Percentiles rank a stretch among this genome's conserved stretches.
Conservation (phyloP, 2,329 filamentous ascomycete species). For the Neofusicoccum sp. region DNA sequence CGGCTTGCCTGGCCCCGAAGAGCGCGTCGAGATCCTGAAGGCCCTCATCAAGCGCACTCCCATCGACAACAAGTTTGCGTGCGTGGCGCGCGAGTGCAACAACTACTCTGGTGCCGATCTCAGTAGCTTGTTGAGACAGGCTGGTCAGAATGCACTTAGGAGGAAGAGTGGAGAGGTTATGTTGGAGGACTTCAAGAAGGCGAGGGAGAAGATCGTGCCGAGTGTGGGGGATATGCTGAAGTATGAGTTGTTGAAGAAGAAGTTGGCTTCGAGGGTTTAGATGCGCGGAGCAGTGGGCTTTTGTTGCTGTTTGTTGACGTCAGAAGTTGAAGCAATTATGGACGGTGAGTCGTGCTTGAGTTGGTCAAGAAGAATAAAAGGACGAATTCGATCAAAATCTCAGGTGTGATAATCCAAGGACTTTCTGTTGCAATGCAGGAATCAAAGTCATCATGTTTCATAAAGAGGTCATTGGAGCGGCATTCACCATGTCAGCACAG, state of each 20-base stretch:
- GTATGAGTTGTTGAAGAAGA: conserved; percentile 55
- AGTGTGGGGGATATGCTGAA: conserved; percentile 58
- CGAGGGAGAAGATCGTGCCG: conserved; percentile 42
- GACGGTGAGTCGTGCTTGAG: too few species aligned
- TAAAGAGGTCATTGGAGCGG: not conserved
- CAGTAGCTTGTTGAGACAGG: conserved; percentile 57
- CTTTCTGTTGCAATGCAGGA: too few species aligned
- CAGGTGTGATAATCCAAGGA: too few species aligned
- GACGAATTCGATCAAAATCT: too few species aligned
- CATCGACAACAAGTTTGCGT: conserved; percentile 56
- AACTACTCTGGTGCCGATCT: conserved; percentile 75
- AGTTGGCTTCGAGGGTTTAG: conserved; percentile 38
- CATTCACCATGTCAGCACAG: not conserved
- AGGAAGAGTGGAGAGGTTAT: conserved; percentile 46
- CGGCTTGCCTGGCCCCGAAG: conserved; percentile 73
- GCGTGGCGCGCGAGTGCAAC: conserved; percentile 69
- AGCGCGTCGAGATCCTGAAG: conserved; percentile 80
- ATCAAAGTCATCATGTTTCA: too few species aligned
- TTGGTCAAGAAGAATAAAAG: too few species aligned
- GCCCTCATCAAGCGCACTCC: conserved; percentile 59
- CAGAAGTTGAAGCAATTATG: not conserved
- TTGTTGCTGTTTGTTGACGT: not conserved
- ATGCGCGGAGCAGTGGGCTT: too few species aligned
- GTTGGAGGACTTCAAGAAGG: conserved; percentile 47
- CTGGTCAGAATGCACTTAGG: conserved; percentile 57